Base-by-base conservation (phyloP, 2,329 filamentous ascomycete genomes). In the Arthrobotrys pseudoclavata region DNA sequence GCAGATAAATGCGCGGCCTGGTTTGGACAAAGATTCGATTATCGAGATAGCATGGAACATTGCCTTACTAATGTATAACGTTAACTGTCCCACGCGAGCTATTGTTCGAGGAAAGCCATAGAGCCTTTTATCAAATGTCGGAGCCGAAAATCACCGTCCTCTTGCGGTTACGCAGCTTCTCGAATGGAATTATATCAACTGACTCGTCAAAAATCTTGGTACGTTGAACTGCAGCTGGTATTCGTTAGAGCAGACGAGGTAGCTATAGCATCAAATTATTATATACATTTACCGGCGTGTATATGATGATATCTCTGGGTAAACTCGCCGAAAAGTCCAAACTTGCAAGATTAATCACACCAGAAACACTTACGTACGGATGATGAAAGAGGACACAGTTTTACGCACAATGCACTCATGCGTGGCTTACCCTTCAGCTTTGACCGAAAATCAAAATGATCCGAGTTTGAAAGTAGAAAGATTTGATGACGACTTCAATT, bases 141-240 rank as follows among this genome's bases (percentile, higher is more conserved):
- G 72, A 22, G 57, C 72, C 72, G 72, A 76, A 76, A 66, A 42
- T 29, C 60, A 50, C 72, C 72, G 72, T 66, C 18, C 48, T 45
- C 60, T 50, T 67, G 72, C 72, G 72, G 72, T 64, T 76, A 70
- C 64, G 72, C 72, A 61, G 42, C 66, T 69, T 47, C 60, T 63
- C 24, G 61, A 66, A 40, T 57, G 42, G 31, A 71, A 48, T 34
- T 47, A 48, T 34, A 61, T 64, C 50, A 57, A 64, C 64, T 57
- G 48, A 63, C 60, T 66, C 47, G 47, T 13, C 20, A 24, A 50
- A 50, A 60, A 60, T 3, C 31, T 15, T 10, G 18, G 13, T 1
- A 7, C n/a, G 18, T 60, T 22, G n/a, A 22, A 42, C 55, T 60
- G 34, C 55, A 60, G 10, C 31, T 26, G 55, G 34, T 26, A 60